A percentile compares a stretch with the other conserved stretches of the same genome.
Evolutionary conservation across 2,329 filamentous ascomycete species (phyloP).

Genomic region (Anthostomella pinea): DNA sequence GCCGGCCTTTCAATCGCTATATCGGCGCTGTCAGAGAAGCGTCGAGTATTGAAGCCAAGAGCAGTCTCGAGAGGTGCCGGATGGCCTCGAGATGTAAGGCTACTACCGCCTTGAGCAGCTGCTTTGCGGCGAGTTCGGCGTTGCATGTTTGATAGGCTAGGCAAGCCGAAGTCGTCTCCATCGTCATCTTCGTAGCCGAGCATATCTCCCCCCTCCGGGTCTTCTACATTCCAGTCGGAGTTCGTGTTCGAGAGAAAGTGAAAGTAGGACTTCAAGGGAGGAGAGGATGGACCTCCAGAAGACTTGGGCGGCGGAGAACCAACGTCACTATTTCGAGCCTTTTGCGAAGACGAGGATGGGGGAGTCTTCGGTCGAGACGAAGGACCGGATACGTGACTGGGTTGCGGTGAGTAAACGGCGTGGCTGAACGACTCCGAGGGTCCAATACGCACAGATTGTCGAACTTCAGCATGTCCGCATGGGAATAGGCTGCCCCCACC

Average conservation of each 20-base stretch:
- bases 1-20: slow-evolving; percentile 87
- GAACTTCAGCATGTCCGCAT: slow-evolving; percentile 90
- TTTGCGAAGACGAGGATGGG: slow-evolving; percentile 56
- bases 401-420: slow-evolving; percentile 12
- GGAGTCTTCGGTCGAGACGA: slow-evolving; percentile 73
- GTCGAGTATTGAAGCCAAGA: slow-evolving; percentile 44
- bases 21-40: slow-evolving; percentile 82
- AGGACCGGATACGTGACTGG: slow-evolving; percentile 57
- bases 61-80: slow-evolving; percentile 38
- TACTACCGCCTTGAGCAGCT: slow-evolving; percentile 39
- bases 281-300: slow-evolving; percentile 53
- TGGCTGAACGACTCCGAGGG: background rate
- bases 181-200: slow-evolving; percentile 81
- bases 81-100: slow-evolving; percentile 27
- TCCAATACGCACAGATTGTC: slow-evolving; percentile 64
- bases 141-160: slow-evolving; percentile 88
- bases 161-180: slow-evolving; percentile 92
- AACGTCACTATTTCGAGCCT: slow-evolving; percentile 52
- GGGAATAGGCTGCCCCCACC: slow-evolving; percentile 92
- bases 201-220: slow-evolving; percentile 65
- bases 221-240: slow-evolving; percentile 74
- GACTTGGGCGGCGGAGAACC: slow-evolving; percentile 54
- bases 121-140: slow-evolving; percentile 60
- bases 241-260: slow-evolving; percentile 79
- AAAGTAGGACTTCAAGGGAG: slow-evolving; percentile 71